A percentile compares a stretch with the other conserved stretches of the same genome.
These are phyloP conservation scores for Extremus antarcticus DNA, from an alignment of 495 filamentous ascomycete species.

Conservation along the genomic window DNA sequence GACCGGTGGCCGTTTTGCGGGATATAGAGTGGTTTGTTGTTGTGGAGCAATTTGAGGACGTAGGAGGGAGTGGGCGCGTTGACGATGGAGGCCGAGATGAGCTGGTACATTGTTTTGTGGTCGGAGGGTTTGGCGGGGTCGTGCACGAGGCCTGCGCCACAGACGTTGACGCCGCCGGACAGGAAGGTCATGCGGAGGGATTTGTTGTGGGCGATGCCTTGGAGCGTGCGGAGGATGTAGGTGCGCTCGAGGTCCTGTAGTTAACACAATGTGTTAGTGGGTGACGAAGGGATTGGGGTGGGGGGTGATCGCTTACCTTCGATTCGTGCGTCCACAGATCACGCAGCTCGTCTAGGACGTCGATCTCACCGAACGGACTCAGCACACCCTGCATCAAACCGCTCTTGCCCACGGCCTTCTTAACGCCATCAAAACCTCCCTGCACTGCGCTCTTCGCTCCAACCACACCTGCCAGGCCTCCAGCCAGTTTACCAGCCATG, in stretches of 20 bases:
- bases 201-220: conserved; percentile 88
- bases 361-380: conserved; percentile 94
- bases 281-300: neutral
- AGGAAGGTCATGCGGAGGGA: conserved; percentile 92
- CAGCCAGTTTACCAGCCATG: conserved; percentile 82
- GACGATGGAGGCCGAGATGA: conserved; percentile 84
- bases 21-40: conserved; percentile 79
- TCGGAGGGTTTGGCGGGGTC: conserved; percentile 82
- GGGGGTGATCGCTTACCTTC: conserved; percentile 45
- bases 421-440: conserved; percentile 84
- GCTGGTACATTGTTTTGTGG: conserved; percentile 99
- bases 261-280: neutral
- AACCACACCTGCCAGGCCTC: conserved; percentile 85
- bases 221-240: conserved; percentile 89
- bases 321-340: conserved; percentile 98
- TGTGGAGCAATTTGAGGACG: conserved; percentile 84
- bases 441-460: conserved; percentile 86
- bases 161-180: conserved; percentile 78
- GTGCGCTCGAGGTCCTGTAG: conserved; percentile 80
- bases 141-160: conserved; percentile 87
- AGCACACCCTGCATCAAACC: conserved; percentile 90
- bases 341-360: conserved; percentile 82
- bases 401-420: conserved; percentile 88
- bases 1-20: conserved; percentile 80
- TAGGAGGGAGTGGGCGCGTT: conserved; percentile 75